phyloP scores from a whole-genome alignment of 495 filamentous ascomycete species.

The Penicillium silybi region DNA sequence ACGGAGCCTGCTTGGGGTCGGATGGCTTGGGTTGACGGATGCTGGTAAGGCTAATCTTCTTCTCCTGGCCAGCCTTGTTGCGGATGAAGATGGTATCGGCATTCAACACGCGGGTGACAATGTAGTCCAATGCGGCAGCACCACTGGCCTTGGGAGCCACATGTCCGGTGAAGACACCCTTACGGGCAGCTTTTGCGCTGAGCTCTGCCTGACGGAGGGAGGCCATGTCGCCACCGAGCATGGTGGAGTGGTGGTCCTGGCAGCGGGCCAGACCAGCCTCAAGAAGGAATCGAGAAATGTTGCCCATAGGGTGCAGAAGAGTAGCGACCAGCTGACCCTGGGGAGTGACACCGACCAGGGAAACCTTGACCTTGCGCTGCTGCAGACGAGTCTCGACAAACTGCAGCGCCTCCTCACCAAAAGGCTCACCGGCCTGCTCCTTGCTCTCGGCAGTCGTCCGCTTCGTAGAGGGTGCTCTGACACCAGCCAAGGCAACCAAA shows the following conservation, averaged over 20 bases:
- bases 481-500: conserved; percentile 83
- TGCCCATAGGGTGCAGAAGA: conserved; percentile 83
- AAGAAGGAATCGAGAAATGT: conserved; percentile 83
- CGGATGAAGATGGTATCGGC: conserved; percentile 86
- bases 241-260: conserved; percentile 86
- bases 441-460: conserved; percentile 74
- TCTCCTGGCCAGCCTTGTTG: conserved; percentile 78
- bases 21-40: conserved; percentile 84
- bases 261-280: conserved; percentile 86
- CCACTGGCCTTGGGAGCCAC: conserved; percentile 55
- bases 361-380: conserved; percentile 78
- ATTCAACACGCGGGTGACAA: conserved; percentile 77
- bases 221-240: conserved; percentile 84
- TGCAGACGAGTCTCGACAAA: conserved; percentile 82
- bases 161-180: conserved; percentile 74
- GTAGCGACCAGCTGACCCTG: conserved; percentile 78
- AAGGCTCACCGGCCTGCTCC: conserved; percentile 79
- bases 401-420: conserved; percentile 76
- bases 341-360: conserved; percentile 78
- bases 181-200: conserved; percentile 66
- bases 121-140: conserved; percentile 65
- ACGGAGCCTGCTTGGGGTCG: conserved; percentile 78
- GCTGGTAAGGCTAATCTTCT: conserved; percentile 87
- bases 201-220: conserved; percentile 83
- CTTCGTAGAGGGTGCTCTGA: conserved; percentile 80